Conservation (phyloP, 768 basidiomycete species). For the Tylopilus sp. region DNA sequence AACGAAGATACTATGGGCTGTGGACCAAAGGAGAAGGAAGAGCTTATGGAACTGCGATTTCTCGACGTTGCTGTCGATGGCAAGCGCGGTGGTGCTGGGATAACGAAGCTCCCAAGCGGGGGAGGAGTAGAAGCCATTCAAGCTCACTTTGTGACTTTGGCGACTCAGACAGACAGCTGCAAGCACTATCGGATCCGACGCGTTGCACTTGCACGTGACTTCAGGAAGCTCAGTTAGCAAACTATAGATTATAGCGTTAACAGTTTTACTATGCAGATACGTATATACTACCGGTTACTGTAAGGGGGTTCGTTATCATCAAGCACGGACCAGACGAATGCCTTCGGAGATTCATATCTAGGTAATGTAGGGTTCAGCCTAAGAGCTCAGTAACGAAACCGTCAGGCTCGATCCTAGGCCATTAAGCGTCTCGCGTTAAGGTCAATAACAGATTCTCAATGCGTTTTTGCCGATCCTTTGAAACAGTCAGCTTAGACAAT, state of each 20-base stretch:
- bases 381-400: too few species aligned
- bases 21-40: conserved; percentile 82
- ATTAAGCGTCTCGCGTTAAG: conserved; percentile 63
- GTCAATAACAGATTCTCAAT: conserved; percentile 71
- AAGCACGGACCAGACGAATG: too few species aligned
- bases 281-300: too few species aligned
- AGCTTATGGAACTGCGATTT: conserved; percentile 66
- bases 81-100: conserved; percentile 48
- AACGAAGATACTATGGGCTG: conserved; percentile 72
- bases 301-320: too few species aligned
- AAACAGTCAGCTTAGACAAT: conserved; percentile 3
- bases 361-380: too few species aligned
- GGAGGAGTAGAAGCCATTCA: conserved; percentile 48
- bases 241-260: too few species aligned
- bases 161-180: too few species aligned
- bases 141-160: background rate
- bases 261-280: too few species aligned
- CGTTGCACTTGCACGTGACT: too few species aligned
- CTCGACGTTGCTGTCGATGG: conserved; percentile 55
- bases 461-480: conserved; percentile 68
- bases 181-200: too few species aligned
- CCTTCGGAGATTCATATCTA: too few species aligned
- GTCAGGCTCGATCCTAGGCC: conserved; percentile 25
- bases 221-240: too few species aligned
- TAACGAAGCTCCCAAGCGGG: conserved; percentile 38